Conservation (phyloP, 2,329 filamentous ascomycete genomes). For the Claviceps cyperi region DNA sequence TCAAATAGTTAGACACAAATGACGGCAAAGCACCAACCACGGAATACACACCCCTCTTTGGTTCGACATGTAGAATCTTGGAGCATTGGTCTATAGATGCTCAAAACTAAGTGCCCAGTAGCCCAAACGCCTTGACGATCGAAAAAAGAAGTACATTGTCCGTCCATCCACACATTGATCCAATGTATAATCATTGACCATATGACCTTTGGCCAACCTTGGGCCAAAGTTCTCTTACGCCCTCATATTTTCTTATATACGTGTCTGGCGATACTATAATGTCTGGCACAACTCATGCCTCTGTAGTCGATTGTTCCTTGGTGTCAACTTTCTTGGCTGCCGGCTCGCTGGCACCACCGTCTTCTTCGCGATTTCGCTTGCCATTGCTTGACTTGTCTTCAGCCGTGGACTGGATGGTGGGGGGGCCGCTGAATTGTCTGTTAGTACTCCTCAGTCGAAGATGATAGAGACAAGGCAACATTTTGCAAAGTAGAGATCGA, state of each 20-base stretch:
- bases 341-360: constrained; percentile 26
- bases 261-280: neutral
- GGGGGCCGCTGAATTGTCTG: constrained; percentile 9
- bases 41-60: too few relatives aligned
- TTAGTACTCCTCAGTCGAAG: constrained; percentile 6
- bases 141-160: neutral
- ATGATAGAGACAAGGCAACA: neutral
- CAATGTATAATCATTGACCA: neutral
- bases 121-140: constrained; percentile 1
- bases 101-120: neutral
- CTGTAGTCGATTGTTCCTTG: constrained; percentile 24
- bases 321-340: constrained; percentile 48
- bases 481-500: too few relatives aligned
- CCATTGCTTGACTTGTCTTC: constrained; percentile 24
- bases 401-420: constrained; percentile 32
- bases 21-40: too few relatives aligned
- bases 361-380: constrained; percentile 43
- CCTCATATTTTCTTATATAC: neutral
- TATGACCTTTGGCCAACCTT: neutral
- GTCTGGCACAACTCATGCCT: neutral
- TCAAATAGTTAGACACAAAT: too few relatives aligned
- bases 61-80: neutral
- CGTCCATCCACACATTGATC: neutral
- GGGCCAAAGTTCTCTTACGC: neutral
- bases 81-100: neutral